Evolutionary conservation across 352 stramenopile species (phyloP), one percentile per base, ranked within the genome.

Genomic region (Pythium myriotylum): DNA sequence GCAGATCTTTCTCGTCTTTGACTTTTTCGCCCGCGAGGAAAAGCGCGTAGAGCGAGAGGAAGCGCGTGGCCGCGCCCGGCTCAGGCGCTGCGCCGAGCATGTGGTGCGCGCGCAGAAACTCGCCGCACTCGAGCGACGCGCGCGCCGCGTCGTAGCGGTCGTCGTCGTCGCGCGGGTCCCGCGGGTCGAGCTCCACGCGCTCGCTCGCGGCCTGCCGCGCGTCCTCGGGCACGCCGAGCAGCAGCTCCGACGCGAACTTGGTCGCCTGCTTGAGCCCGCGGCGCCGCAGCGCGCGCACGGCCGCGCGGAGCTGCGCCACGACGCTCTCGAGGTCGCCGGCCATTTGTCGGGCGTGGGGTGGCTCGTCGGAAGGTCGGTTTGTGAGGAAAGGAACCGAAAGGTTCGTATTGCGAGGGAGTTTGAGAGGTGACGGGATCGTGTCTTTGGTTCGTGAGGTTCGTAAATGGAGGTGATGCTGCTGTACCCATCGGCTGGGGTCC

Each of bases 1-100:
- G 77, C 7, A 91, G 62, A 57, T 84, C 74, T 71, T 88, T 78
- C 64, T 93, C 85, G 52, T 94, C 81, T 33, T 91, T 93, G 39
- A 77, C 72, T 51, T 92, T 91, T 60, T 95, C 86, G 17, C 86
- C 86, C 29, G 85, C 86, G 67, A 94, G 65, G 62, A 89, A 95
- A 10, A 91, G 73, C 46, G 86, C 68, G 51, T 94, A 95, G 42
- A 86, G 65, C 51, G 72, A 62, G n/a, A 95, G 85, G 53, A 95
- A 95, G 49, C 73, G 76, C 37, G 73, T 81, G 48, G 74, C 76
- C 10, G 49, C 43, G 4, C 62, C 51, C 45, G 22, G 23, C 20
- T 46, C 39, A 29, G 27, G 37, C 16, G 35, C 26, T 1, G 10
- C 20, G 2, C 23, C 50, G 19, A 95, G 74, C 48, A 91, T 59